These are phyloP conservation scores for Phlebiopsis gigantea DNA, from an alignment of 768 basidiomycete genomes.

Conservation along the genomic window DNA sequence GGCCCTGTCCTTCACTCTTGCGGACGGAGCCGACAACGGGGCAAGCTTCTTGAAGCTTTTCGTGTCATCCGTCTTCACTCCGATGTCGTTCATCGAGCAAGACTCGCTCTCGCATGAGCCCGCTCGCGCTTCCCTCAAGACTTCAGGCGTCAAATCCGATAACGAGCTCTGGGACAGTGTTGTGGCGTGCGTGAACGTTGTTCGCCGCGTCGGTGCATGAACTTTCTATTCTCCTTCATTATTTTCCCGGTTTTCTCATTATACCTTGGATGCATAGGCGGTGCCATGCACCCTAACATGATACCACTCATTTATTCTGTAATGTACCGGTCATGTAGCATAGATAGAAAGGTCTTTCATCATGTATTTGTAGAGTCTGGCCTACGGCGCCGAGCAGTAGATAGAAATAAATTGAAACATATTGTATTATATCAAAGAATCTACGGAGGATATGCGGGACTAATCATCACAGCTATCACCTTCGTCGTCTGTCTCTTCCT, in stretches of 20 bases:
- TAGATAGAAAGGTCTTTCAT: neutral
- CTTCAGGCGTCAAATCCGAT: constrained; percentile 2
- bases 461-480: constrained; percentile 19
- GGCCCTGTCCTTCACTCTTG: constrained; percentile 36
- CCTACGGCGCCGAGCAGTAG: neutral
- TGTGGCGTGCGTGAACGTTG: constrained; percentile 25
- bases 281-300: neutral
- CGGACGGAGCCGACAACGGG: constrained; percentile 32
- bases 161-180: constrained; percentile 27
- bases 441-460: neutral
- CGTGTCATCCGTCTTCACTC: constrained; percentile 45
- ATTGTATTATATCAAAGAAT: neutral
- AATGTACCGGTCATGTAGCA: neutral
- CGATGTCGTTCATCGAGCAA: constrained; percentile 47
- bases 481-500: constrained; percentile 16
- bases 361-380: neutral
- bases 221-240: neutral
- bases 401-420: neutral
- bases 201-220: constrained; percentile 8
- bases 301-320: neutral
- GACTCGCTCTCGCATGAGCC: constrained; percentile 13
- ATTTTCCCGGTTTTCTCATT: neutral
- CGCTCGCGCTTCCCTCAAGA: neutral
- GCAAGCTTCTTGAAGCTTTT: constrained; percentile 56
- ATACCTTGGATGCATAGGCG: neutral